Evolutionary conservation across 2,329 filamentous ascomycete species (phyloP).

Genomic region (Myriosclerotinia duriaeana): DNA sequence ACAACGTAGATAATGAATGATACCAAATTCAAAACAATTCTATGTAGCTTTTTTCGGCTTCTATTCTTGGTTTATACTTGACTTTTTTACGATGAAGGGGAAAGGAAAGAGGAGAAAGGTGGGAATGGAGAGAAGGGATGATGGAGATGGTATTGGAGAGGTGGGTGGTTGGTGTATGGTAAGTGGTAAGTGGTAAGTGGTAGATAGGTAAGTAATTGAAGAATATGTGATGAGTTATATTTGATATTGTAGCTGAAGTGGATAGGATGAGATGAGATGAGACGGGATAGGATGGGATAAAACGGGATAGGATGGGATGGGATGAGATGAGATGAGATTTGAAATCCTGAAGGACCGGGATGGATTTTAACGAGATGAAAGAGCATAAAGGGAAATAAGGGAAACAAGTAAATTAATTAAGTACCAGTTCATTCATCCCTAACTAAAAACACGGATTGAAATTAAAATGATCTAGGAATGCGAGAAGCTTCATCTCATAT

Average conservation of each 20-base stretch:
- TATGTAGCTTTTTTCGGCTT: not conserved
- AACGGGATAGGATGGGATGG: not conserved
- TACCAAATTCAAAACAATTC: not conserved
- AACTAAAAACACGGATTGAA: no score
- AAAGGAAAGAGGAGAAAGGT: not conserved
- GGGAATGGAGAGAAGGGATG: not conserved
- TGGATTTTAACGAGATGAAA: not conserved
- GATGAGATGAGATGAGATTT: not conserved
- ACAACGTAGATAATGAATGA: slow-evolving; percentile 7
- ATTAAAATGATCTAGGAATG: no score
- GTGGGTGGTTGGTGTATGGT: no score
- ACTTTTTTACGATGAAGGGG: not conserved
- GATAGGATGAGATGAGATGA: not conserved
- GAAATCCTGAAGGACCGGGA: not conserved
- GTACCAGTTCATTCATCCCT: no score
- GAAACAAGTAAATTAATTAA: no score
- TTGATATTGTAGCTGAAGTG: not conserved
- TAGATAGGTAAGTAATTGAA: no score
- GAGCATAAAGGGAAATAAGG: no score
- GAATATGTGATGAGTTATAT: no score
- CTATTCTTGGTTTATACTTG: not conserved
- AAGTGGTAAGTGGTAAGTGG: no score
- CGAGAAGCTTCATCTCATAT: not conserved
- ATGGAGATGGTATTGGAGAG: no score
- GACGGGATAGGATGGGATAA: not conserved